These are phyloP conservation scores for Kandelia obovata DNA, from an alignment of 345 rosid genomes.

Conservation along the genomic window DNA sequence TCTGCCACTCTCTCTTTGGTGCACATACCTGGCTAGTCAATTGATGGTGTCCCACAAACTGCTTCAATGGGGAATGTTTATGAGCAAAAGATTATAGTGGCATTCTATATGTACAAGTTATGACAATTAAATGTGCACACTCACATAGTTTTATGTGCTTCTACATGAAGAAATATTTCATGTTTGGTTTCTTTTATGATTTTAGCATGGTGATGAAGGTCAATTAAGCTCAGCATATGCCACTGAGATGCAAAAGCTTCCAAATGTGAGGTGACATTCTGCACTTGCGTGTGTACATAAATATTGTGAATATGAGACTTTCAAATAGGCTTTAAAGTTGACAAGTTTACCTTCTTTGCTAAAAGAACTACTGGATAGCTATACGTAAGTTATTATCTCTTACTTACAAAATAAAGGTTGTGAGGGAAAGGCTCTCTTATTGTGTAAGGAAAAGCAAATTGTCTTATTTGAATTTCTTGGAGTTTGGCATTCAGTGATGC, in stretches of 20 bases:
- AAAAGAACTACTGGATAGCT: no score
- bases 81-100: neutral
- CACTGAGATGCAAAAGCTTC: slow-evolving; percentile 72
- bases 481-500: no score
- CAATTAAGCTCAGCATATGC: slow-evolving; percentile 71
- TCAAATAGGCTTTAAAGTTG: no score
- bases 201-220: slow-evolving; percentile 93
- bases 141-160: neutral
- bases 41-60: neutral
- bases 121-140: neutral
- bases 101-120: neutral
- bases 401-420: no score
- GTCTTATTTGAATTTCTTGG: no score
- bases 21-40: neutral
- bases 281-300: slow-evolving; percentile 8
- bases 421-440: no score
- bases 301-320: slow-evolving; percentile 1
- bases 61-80: slow-evolving; percentile 8
- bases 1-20: slow-evolving; percentile 12
- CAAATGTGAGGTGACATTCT: slow-evolving; percentile 74
- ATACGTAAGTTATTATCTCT: no score
- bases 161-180: slow-evolving; percentile 9
- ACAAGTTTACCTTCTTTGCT: no score
- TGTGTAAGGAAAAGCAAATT: no score
- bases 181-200: slow-evolving; percentile 4